A percentile compares a stretch with the other conserved stretches of the same genome.
Conservation (phyloP, 2,329 filamentous ascomycete genomes). For the Intubia oerlemansii region DNA sequence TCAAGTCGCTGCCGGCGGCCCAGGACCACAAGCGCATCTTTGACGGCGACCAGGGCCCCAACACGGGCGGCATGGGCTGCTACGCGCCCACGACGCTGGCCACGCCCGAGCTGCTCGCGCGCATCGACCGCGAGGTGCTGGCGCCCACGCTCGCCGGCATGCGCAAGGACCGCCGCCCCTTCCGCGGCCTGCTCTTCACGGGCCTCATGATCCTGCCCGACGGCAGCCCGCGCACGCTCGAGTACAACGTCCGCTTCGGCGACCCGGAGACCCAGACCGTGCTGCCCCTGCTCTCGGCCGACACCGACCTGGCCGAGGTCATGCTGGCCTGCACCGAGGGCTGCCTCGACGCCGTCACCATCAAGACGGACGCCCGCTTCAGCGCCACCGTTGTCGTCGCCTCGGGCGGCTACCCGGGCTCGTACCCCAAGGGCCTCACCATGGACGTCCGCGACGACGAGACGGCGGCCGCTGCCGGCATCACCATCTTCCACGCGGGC, state of each 20-base stretch:
- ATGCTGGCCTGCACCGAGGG: constrained; percentile 70
- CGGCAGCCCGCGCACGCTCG: constrained; percentile 55
- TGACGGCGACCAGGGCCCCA: constrained; percentile 75
- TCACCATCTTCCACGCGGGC: constrained; percentile 81
- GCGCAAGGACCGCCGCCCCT: constrained; percentile 55
- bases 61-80: constrained; percentile 95
- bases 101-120: constrained; percentile 50
- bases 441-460: constrained; percentile 23
- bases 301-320: constrained; percentile 70
- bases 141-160: constrained; percentile 79
- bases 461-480: constrained; percentile 24
- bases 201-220: constrained; percentile 79
- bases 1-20: constrained; percentile 67
- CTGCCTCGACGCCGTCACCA: constrained; percentile 45
- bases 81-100: constrained; percentile 79
- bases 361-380: constrained; percentile 48
- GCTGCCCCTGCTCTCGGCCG: constrained; percentile 51
- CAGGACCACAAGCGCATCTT: constrained; percentile 94
- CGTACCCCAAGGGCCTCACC: constrained; percentile 58
- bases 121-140: constrained; percentile 65
- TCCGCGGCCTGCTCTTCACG: constrained; percentile 61
- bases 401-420: constrained; percentile 73
- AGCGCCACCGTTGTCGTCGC: constrained; percentile 89
- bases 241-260: constrained; percentile 87
- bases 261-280: constrained; percentile 84